A percentile compares a stretch with the other conserved stretches of the same genome.
These are phyloP conservation scores for Ceratonia siliqua DNA, from an alignment of 306 rosid species.

Conservation along the genomic window DNA sequence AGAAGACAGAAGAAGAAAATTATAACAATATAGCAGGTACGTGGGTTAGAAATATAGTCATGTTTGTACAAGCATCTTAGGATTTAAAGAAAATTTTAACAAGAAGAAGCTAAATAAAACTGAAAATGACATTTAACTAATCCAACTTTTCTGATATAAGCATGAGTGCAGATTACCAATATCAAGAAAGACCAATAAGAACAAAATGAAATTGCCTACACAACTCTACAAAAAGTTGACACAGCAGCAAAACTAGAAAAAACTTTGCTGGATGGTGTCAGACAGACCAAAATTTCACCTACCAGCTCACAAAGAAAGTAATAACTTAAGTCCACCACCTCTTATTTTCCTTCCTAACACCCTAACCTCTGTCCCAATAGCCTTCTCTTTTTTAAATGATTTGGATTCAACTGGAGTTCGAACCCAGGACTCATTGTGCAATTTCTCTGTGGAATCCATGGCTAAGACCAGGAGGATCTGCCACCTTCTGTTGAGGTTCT, in stretches of 20 bases:
- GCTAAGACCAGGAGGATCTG: constrained; percentile 49
- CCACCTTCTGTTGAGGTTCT: constrained; percentile 55
- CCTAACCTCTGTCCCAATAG: constrained; percentile 14
- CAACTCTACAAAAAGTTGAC: neutral
- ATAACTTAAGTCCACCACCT: constrained; percentile 18
- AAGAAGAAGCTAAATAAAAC: constrained; percentile 18
- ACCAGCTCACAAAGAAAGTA: constrained; percentile 29
- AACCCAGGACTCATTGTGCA: constrained; percentile 18
- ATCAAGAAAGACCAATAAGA: neutral
- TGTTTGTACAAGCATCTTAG: neutral
- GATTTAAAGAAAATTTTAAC: neutral
- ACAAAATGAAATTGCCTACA: constrained; percentile 16
- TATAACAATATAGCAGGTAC: constrained; percentile 9
- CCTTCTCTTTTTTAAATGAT: too few relatives aligned
- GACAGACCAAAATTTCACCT: constrained; percentile 50
- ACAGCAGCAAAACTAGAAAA: constrained; percentile 35
- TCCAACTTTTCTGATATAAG: constrained; percentile 3
- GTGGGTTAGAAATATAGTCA: constrained; percentile 18
- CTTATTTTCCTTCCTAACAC: constrained; percentile 47
- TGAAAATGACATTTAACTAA: constrained; percentile 37
- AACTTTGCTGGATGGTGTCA: constrained; percentile 12
- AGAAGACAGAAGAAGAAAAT: neutral
- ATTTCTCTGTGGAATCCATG: constrained; percentile 30
- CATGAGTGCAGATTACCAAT: neutral
- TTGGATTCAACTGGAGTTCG: too few relatives aligned